These are phyloP conservation scores for Hanseniaspora thailandica DNA, from an alignment of 805 yeast genomes.

Conservation along the genomic window DNA sequence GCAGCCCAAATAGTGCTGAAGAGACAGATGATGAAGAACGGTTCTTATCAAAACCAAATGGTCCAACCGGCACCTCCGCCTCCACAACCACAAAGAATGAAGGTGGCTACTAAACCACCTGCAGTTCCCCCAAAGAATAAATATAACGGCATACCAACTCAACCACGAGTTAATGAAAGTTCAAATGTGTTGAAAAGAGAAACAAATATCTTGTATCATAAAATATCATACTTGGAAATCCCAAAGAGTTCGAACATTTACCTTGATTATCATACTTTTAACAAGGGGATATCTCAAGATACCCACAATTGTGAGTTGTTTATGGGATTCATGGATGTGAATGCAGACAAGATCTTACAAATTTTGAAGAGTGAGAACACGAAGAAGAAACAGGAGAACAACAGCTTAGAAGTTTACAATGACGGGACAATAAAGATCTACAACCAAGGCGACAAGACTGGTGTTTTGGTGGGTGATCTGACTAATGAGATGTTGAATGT, in stretches of 20 bases:
- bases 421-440: not conserved
- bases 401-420: not conserved
- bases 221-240: conserved; percentile 6
- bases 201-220: not conserved
- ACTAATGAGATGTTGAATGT: not conserved
- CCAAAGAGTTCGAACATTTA: not conserved
- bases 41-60: not conserved
- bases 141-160: not conserved
- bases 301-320: conserved; percentile 49
- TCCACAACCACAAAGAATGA: not conserved
- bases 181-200: not conserved
- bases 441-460: not conserved
- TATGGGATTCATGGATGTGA: conserved; percentile 34
- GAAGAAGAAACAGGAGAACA: not conserved
- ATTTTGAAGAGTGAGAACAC: conserved; percentile 30
- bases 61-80: not conserved
- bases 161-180: not conserved
- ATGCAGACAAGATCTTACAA: conserved; percentile 27
- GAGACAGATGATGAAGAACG: conserved; percentile 13
- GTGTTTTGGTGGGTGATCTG: not conserved
- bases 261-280: conserved; percentile 3
- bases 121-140: not conserved
- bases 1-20: conserved; percentile 12
- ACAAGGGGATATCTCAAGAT: not conserved
- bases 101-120: not conserved